Evolutionary conservation across 371 early-diverging fungal species (phyloP), one percentile per base, ranked within the genome.

Genomic region (Circinella minor): DNA sequence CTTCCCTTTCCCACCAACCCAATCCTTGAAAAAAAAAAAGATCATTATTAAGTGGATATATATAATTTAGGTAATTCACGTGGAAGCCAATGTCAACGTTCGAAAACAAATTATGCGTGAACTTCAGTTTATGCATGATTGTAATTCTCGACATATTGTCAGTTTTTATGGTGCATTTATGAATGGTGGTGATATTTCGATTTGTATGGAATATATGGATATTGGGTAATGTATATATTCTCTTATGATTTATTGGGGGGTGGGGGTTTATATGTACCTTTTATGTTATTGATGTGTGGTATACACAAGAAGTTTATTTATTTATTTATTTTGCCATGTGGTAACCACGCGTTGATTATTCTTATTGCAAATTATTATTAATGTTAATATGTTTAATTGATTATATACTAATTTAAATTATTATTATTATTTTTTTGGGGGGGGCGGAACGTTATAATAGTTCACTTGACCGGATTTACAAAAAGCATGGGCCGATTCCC

Each of bases 191-290:
- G 92, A 93, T 80, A 90, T 96, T 68, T 93, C 91, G 37, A 93
- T 95, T 69, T 95, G 95, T 85, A 94, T 96, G 94, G 96, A 95
- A 78, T 94, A 89, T 78, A 94, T 96, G 94, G 92, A 93, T 72
- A 78, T 87, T 68, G 94, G 94, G 86, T 89, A 27, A 87, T 75
- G 63, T 65, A 46, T 51, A 55, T 15, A 1, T 3, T 8, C 15
- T n/a, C n/a, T n/a, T n/a, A n/a, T n/a, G n/a, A n/a, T n/a, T n/a
- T n/a, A n/a, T n/a, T n/a, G n/a, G n/a, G n/a, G n/a, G n/a, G n/a
- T n/a, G n/a, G n/a, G n/a, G n/a, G n/a, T n/a, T n/a, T n/a, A n/a
- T 27, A 27, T 27, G 27, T 27, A 27, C 27, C 27, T 27, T 27
- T 27, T 27, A 27, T 27, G 27, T 27, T 27, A 2, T 27, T 27